Evolutionary conservation across 163 green algal genomes (phyloP).

Genomic region (Dunaliella salina): DNA sequence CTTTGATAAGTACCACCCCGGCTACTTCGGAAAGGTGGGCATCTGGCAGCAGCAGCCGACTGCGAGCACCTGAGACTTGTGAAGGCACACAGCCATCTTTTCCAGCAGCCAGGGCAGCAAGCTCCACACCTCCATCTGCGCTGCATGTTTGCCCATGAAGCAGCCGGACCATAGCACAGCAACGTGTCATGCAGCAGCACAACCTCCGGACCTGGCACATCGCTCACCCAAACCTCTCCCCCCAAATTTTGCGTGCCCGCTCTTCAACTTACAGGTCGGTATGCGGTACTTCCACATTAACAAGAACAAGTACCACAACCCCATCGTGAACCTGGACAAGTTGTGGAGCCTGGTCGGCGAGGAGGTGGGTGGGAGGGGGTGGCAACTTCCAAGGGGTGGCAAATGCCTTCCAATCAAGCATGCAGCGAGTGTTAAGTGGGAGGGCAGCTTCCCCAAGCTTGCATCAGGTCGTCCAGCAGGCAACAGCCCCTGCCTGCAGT

Average conservation of each 20-base stretch:
- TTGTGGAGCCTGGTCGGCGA: constrained; percentile 86
- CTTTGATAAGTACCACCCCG: constrained; percentile 97
- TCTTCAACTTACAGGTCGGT: constrained; percentile 72
- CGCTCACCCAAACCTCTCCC: not conserved
- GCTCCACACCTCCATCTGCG: no score
- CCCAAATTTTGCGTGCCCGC: no score
- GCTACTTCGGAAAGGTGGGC: constrained; percentile 93
- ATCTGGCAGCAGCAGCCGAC: not conserved
- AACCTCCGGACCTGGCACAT: not conserved
- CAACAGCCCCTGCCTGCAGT: no score
- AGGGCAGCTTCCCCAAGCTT: no score
- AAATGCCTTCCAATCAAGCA: no score
- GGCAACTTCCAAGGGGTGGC: not conserved
- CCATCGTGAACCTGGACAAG: constrained; percentile 98
- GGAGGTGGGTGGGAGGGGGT: constrained; percentile 47
- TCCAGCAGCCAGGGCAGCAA: no score
- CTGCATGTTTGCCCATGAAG: no score
- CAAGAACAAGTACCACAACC: constrained; percentile 93
- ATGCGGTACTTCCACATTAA: constrained; percentile 96
- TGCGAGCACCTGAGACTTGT: no score
- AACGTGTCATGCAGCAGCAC: constrained; percentile 8
- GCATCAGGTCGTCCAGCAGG: no score
- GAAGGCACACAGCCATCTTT: no score
- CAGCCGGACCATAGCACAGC: not conserved
- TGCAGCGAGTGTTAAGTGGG: no score